Evolutionary conservation across 1,284 basidiomycete species (phyloP).

Genomic region (Tilletia setariae): DNA sequence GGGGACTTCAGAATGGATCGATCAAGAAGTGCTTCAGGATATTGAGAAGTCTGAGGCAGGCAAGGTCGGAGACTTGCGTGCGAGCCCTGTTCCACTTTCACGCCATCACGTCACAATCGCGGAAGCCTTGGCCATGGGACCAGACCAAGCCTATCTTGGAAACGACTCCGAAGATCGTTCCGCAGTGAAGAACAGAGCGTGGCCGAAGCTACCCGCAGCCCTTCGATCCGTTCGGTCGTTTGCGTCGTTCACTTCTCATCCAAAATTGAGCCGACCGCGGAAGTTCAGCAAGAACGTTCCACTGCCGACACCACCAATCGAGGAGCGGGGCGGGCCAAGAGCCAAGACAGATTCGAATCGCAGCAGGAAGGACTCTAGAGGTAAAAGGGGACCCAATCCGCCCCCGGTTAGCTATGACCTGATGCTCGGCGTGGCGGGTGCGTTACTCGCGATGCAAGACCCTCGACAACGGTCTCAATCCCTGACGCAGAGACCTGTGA

Average conservation of each 20-base stretch:
- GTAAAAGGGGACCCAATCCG: neutral
- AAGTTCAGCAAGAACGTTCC: conserved; percentile 4
- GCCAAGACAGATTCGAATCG: neutral
- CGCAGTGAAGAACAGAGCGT: neutral
- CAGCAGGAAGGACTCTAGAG: too few species aligned
- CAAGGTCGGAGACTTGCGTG: too few species aligned
- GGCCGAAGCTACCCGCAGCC: neutral
- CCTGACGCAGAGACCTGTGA: neutral
- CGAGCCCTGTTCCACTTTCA: too few species aligned
- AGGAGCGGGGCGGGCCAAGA: neutral
- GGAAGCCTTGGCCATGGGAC: conserved; percentile 2
- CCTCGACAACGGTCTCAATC: neutral
- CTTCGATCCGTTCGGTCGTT: neutral
- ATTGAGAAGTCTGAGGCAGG: too few species aligned
- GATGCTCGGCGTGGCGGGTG: neutral
- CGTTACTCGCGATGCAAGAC: neutral
- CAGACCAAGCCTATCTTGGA: neutral
- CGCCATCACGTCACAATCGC: neutral
- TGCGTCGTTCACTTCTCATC: neutral
- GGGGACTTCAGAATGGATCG: neutral
- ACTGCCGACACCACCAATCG: neutral
- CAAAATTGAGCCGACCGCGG: neutral
- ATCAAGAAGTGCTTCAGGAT: too few species aligned
- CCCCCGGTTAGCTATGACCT: neutral
- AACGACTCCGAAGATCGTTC: neutral